Evolutionary conservation across 495 filamentous ascomycete genomes (phyloP).

Genomic region (Neurospora africana): DNA sequence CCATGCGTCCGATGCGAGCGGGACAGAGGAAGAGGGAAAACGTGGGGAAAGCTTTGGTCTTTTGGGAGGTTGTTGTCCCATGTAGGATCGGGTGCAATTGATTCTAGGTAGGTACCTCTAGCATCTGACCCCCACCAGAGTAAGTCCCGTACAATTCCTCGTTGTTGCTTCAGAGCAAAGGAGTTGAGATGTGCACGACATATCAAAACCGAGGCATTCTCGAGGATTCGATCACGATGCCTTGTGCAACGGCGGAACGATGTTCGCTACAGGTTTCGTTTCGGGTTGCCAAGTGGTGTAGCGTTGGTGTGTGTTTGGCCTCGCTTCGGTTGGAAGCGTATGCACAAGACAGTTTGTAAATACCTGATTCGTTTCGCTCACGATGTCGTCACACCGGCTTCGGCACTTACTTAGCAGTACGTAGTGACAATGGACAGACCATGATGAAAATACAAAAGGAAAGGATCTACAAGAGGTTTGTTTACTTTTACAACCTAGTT

Average conservation of each 20-base stretch:
- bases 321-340: neutral
- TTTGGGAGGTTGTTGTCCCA: neutral
- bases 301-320: neutral
- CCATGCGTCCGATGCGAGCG: neutral
- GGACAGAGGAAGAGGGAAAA: neutral
- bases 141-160: neutral
- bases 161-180: neutral
- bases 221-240: neutral
- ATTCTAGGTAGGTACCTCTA: neutral
- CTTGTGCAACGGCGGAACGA: neutral
- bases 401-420: neutral
- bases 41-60: neutral
- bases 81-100: neutral
- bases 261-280: neutral
- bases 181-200: neutral
- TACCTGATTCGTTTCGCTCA: neutral
- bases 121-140: neutral
- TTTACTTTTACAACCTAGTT: neutral
- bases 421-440: neutral
- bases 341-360: neutral
- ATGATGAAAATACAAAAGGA: neutral
- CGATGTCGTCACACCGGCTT: neutral
- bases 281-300: neutral
- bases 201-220: neutral
- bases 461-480: neutral